These are phyloP conservation scores for Colletotrichum viniferum DNA, from an alignment of 2,329 filamentous ascomycete species.

Conservation along the genomic window DNA sequence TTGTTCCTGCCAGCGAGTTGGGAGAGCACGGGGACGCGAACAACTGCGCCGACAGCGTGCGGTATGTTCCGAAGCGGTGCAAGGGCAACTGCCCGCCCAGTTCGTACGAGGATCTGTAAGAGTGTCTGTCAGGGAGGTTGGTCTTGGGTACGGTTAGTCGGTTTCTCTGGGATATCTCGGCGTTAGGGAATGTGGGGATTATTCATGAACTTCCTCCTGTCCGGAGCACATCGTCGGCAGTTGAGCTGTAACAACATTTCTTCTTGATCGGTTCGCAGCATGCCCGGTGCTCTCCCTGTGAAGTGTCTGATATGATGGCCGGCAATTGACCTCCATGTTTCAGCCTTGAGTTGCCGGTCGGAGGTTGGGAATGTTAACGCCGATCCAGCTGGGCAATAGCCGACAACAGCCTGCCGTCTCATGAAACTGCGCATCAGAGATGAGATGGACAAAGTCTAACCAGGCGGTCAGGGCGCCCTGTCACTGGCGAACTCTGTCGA, in stretches of 20 bases:
- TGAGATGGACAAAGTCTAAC: background rate
- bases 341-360: background rate
- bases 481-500: background rate
- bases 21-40: conserved; percentile 41
- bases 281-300: background rate
- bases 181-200: background rate
- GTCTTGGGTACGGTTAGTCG: background rate
- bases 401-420: background rate
- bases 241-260: background rate
- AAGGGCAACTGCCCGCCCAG: conserved; percentile 13
- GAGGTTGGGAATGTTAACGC: background rate
- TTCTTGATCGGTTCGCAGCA: background rate
- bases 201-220: background rate
- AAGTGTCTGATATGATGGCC: background rate
- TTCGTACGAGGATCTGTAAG: conserved; percentile 11
- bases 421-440: background rate
- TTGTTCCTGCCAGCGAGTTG: conserved; percentile 45
- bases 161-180: background rate
- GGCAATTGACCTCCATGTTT: background rate
- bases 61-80: conserved; percentile 43
- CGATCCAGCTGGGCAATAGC: background rate
- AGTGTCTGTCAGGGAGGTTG: background rate
- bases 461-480: background rate
- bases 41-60: conserved; percentile 42
- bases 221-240: background rate